These are phyloP conservation scores for Wickerhamomyces tratensis DNA, from an alignment of 805 yeast species.

Conservation along the genomic window DNA sequence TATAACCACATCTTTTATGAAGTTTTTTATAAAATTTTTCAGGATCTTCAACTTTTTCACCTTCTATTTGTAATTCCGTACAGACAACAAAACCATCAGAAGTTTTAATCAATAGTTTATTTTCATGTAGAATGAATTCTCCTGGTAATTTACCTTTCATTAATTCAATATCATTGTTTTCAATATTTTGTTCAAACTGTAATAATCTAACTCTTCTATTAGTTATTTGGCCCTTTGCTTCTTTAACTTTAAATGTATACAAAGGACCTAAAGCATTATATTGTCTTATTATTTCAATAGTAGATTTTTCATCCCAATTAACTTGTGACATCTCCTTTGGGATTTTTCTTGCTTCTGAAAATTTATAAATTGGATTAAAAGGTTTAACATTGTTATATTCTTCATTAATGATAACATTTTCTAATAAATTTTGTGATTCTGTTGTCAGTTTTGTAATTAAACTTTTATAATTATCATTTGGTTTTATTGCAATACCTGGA, in stretches of 20 bases:
- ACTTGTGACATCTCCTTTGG: constrained; percentile 30
- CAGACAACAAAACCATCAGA: constrained; percentile 30
- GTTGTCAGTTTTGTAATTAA: constrained; percentile 44
- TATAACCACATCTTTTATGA: constrained; percentile 34
- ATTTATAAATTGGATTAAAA: constrained; percentile 19
- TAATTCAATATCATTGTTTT: background rate
- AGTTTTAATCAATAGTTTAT: constrained; percentile 31
- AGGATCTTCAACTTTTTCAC: constrained; percentile 37
- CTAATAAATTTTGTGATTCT: constrained; percentile 53
- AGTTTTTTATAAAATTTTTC: constrained; percentile 32
- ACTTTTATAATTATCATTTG: constrained; percentile 6
- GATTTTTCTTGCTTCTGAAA: constrained; percentile 52
- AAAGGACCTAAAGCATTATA: constrained; percentile 48
- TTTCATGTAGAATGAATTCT: constrained; percentile 17
- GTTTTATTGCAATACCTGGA: constrained; percentile 9
- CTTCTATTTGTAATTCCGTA: constrained; percentile 41
- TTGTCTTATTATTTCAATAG: constrained; percentile 30
- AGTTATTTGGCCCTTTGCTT: constrained; percentile 24
- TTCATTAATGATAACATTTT: constrained; percentile 28
- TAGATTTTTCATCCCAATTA: constrained; percentile 33
- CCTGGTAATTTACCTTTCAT: constrained; percentile 14
- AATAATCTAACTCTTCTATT: constrained; percentile 39
- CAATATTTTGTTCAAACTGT: constrained; percentile 18
- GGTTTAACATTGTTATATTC: constrained; percentile 13
- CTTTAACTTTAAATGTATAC: constrained; percentile 31